A percentile compares a stretch with the other conserved stretches of the same genome.
phyloP scores from a whole-genome alignment of 257 asterid genomes.

The Solanum etuberosum region DNA sequence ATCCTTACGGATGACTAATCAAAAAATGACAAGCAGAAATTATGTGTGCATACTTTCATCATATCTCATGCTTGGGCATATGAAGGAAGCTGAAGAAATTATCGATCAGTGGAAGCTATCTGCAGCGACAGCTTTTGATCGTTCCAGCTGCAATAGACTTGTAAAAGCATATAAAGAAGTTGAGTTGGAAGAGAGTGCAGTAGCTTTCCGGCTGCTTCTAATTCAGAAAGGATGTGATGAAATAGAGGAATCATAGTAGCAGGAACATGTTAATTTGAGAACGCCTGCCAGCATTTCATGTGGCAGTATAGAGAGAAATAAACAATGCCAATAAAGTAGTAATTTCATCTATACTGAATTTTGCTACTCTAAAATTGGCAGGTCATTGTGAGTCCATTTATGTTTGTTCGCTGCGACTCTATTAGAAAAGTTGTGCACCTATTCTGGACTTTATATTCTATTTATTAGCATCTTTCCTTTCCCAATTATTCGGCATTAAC shows the following conservation, averaged over 20 bases:
- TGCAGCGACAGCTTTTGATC: constrained; percentile 41
- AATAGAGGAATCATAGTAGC: constrained; percentile 8
- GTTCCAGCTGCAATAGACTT: constrained; percentile 41
- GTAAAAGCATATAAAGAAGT: constrained; percentile 36
- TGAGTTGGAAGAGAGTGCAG: constrained; percentile 43
- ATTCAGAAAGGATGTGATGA: constrained; percentile 34
- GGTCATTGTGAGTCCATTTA: background rate
- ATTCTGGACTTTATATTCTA: background rate
- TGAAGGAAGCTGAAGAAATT: constrained; percentile 57
- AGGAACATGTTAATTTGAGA: background rate
- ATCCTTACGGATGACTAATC: constrained; percentile 58
- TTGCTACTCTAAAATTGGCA: background rate
- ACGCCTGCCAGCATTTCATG: background rate
- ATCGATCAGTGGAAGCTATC: constrained; percentile 83
- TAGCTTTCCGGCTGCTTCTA: constrained; percentile 27
- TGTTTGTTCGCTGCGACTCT: background rate
- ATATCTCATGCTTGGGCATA: constrained; percentile 66
- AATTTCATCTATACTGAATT: background rate
- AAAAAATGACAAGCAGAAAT: constrained; percentile 65
- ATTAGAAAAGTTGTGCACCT: background rate
- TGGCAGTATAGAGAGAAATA: background rate
- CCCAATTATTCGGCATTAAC: background rate
- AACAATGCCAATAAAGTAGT: background rate
- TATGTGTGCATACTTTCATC: constrained; percentile 54
- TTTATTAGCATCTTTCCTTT: background rate